Evolutionary conservation across 768 basidiomycete species (phyloP).

Genomic region (Lyophyllum atratum): DNA sequence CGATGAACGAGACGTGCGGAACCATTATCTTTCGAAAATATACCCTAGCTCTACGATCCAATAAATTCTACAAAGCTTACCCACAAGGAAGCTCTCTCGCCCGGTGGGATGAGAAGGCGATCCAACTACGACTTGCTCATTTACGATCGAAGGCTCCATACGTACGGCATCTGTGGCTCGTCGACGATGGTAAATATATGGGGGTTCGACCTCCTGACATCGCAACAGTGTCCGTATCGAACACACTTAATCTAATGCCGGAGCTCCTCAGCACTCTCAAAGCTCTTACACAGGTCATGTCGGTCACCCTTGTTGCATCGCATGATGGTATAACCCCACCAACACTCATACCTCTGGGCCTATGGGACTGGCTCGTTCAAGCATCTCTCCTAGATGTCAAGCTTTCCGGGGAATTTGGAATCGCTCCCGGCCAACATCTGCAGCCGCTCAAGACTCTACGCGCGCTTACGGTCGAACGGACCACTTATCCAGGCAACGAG

Average conservation of each 20-base stretch:
- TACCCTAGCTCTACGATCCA: background rate
- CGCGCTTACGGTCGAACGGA: background rate
- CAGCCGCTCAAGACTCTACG: background rate
- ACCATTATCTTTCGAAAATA: background rate
- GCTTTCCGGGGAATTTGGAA: background rate
- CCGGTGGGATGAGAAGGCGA: background rate
- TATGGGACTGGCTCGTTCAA: conserved; percentile 1
- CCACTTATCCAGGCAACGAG: background rate
- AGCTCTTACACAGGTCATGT: background rate
- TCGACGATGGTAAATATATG: background rate
- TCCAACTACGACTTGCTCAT: conserved; percentile 6
- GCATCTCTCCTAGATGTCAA: background rate
- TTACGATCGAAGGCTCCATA: conserved; percentile 1
- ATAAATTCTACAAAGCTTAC: background rate
- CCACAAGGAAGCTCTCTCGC: background rate
- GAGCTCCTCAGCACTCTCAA: conserved; percentile 1
- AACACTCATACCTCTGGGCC: background rate
- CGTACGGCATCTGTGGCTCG: background rate
- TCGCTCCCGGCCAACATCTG: background rate
- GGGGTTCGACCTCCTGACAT: background rate
- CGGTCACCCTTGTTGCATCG: background rate
- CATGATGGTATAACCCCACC: background rate
- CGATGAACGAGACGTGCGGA: background rate
- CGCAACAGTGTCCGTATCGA: background rate
- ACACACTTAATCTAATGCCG: background rate